phyloP scores from a whole-genome alignment of 1,139 yeast genomes.

The Saccharomyces hybrid region DNA sequence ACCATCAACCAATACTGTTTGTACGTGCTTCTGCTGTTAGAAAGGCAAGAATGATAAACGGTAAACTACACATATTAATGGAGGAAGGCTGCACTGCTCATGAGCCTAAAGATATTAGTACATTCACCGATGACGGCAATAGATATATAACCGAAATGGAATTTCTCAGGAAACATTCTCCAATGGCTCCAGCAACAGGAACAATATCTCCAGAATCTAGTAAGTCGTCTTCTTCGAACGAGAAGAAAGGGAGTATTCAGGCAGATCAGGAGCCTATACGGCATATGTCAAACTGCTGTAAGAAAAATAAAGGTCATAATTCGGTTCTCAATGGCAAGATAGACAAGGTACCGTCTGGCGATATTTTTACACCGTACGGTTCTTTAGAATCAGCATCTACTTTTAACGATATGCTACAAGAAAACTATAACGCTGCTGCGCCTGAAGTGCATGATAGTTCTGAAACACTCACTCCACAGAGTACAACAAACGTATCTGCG shows the following conservation, averaged over 20 bases:
- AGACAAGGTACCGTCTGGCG: neutral
- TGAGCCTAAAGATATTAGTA: neutral
- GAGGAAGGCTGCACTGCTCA: slow-evolving; percentile 11
- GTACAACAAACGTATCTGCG: neutral
- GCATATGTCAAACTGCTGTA: neutral
- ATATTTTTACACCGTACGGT: neutral
- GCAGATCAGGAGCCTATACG: neutral
- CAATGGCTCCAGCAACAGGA: neutral
- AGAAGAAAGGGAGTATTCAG: neutral
- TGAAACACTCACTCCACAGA: neutral
- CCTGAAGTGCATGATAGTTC: neutral
- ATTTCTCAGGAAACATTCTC: slow-evolving; percentile 13
- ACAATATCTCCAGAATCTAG: neutral
- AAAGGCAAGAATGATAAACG: slow-evolving; percentile 28
- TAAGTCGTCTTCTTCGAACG: neutral
- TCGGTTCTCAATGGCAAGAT: neutral
- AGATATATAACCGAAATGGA: slow-evolving; percentile 9
- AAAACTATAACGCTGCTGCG: neutral
- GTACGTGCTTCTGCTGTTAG: slow-evolving; percentile 25
- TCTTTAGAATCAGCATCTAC: neutral
- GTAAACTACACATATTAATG: slow-evolving; percentile 25
- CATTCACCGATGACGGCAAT: slow-evolving; percentile 6
- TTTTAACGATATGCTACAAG: neutral
- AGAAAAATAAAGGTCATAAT: neutral
- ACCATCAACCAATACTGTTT: slow-evolving; percentile 29